Percentiles rank a stretch among this genome's conserved stretches.
phyloP scores from a whole-genome alignment of 2,329 filamentous ascomycete species.

The Fusarium torulosum region DNA sequence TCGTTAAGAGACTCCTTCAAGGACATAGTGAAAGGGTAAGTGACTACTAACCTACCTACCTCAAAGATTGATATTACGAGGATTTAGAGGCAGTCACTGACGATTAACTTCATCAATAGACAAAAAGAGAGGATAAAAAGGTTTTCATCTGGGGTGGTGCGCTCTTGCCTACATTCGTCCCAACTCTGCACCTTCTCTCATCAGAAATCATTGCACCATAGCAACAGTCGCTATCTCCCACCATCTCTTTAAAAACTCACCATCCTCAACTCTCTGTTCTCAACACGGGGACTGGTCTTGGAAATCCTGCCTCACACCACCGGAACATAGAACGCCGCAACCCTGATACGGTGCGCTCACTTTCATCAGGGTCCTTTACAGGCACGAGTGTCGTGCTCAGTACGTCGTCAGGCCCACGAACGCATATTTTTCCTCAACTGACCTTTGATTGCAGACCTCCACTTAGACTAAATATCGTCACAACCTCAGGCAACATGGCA shows the following conservation, averaged over 20 bases:
- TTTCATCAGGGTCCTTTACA: conserved; percentile 2
- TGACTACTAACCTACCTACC: neutral
- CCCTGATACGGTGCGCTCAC: neutral
- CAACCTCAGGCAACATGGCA: conserved; percentile 29
- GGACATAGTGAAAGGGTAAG: conserved; percentile 20
- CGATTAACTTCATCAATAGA: conserved; percentile 2
- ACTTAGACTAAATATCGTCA: neutral
- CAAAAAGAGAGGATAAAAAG: conserved; percentile 10
- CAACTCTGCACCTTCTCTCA: conserved; percentile 29
- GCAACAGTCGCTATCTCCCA: conserved; percentile 6
- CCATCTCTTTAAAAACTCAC: neutral
- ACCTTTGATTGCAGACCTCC: neutral
- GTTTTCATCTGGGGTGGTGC: neutral
- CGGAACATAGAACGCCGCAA: neutral
- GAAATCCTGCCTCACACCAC: conserved; percentile 12
- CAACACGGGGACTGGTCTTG: conserved; percentile 4
- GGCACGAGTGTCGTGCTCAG: conserved; percentile 4
- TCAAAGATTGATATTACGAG: neutral
- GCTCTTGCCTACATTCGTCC: conserved; percentile 29
- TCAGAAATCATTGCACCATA: conserved; percentile 8
- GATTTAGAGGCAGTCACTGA: conserved; percentile 9
- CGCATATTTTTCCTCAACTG: neutral
- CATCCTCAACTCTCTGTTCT: conserved; percentile 24
- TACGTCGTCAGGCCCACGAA: conserved; percentile 2
- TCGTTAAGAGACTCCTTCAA: neutral